Percentiles rank a stretch among this genome's conserved stretches.
Evolutionary conservation across 176 grass and related monocot species (phyloP).

Genomic region (Cenchrus purpureus): DNA sequence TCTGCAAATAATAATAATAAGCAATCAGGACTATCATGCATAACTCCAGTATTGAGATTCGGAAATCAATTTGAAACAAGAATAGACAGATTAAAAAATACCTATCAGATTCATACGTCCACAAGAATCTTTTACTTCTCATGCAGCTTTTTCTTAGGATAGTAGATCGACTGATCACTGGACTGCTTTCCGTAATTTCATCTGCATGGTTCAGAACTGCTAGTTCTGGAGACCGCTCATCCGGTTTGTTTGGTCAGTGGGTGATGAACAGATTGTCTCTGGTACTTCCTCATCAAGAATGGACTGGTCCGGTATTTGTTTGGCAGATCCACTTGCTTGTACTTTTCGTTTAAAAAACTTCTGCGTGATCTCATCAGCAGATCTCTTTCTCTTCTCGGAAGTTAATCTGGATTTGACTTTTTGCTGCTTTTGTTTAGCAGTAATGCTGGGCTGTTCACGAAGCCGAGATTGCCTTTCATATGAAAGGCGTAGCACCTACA

Average conservation of each 20-base stretch:
- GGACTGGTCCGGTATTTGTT: conserved; percentile 29
- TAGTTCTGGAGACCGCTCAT: conserved; percentile 15
- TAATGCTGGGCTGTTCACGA: conserved; percentile 41
- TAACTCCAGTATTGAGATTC: conserved; percentile 33
- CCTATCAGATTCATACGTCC: conserved; percentile 83
- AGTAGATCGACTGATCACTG: conserved; percentile 48
- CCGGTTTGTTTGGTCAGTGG: conserved; percentile 9
- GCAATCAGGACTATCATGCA: conserved; percentile 19
- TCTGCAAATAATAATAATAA: conserved; percentile 56
- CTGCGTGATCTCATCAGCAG: conserved; percentile 34
- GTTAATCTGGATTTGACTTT: conserved; percentile 41
- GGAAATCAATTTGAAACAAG: neutral
- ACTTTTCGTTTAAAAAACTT: conserved; percentile 43
- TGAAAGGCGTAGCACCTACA: conserved; percentile 82
- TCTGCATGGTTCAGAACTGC: conserved; percentile 2
- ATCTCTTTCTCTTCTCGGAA: conserved; percentile 68
- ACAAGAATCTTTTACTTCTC: conserved; percentile 73
- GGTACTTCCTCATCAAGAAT: conserved; percentile 35
- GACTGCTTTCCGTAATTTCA: conserved; percentile 39
- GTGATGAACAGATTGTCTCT: conserved; percentile 36
- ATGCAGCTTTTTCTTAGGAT: conserved; percentile 52
- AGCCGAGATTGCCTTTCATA: conserved; percentile 51
- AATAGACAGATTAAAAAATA: conserved; percentile 44
- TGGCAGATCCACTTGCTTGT: conserved; percentile 24
- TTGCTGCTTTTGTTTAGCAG: conserved; percentile 42